Percentiles rank a stretch among this genome's conserved stretches.
Evolutionary conservation across 176 grass and related monocot genomes (phyloP).

Genomic region (Musa itinerans): DNA sequence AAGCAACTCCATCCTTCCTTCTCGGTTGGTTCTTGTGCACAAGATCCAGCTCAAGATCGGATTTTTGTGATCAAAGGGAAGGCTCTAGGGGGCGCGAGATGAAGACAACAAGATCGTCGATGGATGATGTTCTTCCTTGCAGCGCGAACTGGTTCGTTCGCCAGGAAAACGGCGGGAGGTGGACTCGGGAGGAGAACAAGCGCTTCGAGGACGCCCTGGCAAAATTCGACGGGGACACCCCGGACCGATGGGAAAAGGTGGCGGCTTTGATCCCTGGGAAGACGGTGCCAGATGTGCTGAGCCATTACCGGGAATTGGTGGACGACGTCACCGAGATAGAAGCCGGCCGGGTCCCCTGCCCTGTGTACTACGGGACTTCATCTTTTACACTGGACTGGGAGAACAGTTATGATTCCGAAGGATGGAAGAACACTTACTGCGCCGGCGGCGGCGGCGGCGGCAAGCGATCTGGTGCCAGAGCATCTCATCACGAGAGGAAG

Average conservation of each 20-base stretch:
- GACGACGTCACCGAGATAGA: slow-evolving; percentile 72
- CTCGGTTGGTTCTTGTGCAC: neutral
- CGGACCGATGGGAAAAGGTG: slow-evolving; percentile 58
- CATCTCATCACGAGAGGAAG: slow-evolving; percentile 81
- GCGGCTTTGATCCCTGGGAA: slow-evolving; percentile 57
- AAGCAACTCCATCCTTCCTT: too few relatives aligned
- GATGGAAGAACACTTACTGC: slow-evolving; percentile 33
- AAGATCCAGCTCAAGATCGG: neutral
- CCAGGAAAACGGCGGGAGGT: slow-evolving; percentile 4
- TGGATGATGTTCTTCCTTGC: slow-evolving; percentile 59
- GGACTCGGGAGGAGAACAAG: slow-evolving; percentile 83
- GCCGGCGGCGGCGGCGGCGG: slow-evolving; percentile 27
- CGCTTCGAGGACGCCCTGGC: slow-evolving; percentile 70
- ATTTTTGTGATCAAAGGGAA: neutral
- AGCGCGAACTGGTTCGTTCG: slow-evolving; percentile 21
- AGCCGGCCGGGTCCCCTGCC: slow-evolving; percentile 37
- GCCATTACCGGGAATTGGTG: slow-evolving; percentile 56
- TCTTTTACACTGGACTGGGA: slow-evolving; percentile 67
- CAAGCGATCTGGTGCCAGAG: slow-evolving; percentile 39
- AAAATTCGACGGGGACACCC: slow-evolving; percentile 34
- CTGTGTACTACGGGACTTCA: slow-evolving; percentile 22
- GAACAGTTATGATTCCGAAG: slow-evolving; percentile 10
- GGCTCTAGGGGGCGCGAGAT: slow-evolving; percentile 14
- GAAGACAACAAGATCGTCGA: slow-evolving; percentile 45
- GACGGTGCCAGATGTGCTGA: slow-evolving; percentile 46